These are phyloP conservation scores for Trichoderma sp. DNA, from an alignment of 2,329 filamentous ascomycete genomes.

Conservation along the genomic window DNA sequence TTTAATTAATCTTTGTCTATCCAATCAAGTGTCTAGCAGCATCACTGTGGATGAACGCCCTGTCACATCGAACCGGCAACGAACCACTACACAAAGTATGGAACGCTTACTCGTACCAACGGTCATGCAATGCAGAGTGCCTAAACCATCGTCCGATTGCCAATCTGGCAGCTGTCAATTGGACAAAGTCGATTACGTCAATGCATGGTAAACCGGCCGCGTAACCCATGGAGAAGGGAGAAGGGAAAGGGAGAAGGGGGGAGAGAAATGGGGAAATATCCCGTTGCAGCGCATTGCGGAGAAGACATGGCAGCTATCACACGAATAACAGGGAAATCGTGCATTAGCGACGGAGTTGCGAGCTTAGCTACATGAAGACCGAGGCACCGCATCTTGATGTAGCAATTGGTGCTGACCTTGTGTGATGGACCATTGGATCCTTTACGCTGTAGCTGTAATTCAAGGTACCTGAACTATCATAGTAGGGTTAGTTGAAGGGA, in stretches of 20 bases:
- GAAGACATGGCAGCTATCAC: not conserved
- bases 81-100: not conserved
- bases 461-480: not conserved
- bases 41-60: not conserved
- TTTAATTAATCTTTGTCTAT: not conserved
- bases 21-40: not conserved
- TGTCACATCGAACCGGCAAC: not conserved
- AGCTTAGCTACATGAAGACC: not conserved
- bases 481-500: too few relatives aligned
- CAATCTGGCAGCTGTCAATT: not conserved
- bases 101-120: not conserved
- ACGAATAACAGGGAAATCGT: constrained; percentile 1
- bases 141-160: not conserved
- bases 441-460: not conserved
- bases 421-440: not conserved
- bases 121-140: not conserved
- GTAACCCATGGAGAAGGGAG: not conserved
- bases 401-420: not conserved
- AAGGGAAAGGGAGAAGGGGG: not conserved
- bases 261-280: not conserved
- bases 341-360: not conserved
- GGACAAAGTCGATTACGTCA: constrained; percentile 4
- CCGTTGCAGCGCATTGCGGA: not conserved
- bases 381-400: not conserved
- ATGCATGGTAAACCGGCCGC: not conserved